Base-by-base conservation (phyloP, 2,329 filamentous ascomycete genomes). In the Sporothrix dimorphospora region DNA sequence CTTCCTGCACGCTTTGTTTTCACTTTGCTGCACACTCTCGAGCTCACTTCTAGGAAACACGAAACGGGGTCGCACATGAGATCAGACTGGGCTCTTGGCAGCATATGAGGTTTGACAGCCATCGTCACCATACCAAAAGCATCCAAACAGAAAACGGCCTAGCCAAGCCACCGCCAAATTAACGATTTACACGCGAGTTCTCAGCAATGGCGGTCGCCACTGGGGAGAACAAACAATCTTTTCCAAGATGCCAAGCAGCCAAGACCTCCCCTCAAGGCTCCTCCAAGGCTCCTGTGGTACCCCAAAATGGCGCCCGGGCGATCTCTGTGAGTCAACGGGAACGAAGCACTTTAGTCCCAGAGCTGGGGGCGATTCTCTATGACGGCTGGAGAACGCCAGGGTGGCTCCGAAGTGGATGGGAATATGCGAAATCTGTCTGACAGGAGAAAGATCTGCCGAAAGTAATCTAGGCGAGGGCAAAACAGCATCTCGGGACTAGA, bases 281-380 rank as follows among this genome's bases (percentile, higher is more conserved):
- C 45, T 34, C 45, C 19, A 38, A 51, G 45, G 8, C 27, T 34
- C 14, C 14, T 38, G 45, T 57, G 42, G 21, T 69, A 19, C 49
- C 47, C 51, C 34, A 69, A 55, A 55, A n/a, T 57, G 66, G 66
- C 45, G 27, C 21, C 65, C 65, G 19, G 45, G 9, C 65, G 45
- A 51, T 67, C 27, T 67, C 45, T 16, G 45, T 51, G 45, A 67
- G 45, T 67, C 63, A 51, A 67, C 45, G 45, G 63, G 27, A 51
- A 7, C n/a, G 38, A 51, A 34, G 21, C 24, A 67, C 12, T 8
- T 12, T 21, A 8, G 16, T 8, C 27, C 45, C 59, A n/a, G 40
- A 42, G 42, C 61, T 49, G 30, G 42, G 14, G 34, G 19, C 27
- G 53, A 34, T 1, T 38, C 27, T 4, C 9, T 19, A n/a, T 19